These are phyloP conservation scores for Chenopodium berlandieri DNA, from an alignment of 148 eudicot species.

Conservation along the genomic window DNA sequence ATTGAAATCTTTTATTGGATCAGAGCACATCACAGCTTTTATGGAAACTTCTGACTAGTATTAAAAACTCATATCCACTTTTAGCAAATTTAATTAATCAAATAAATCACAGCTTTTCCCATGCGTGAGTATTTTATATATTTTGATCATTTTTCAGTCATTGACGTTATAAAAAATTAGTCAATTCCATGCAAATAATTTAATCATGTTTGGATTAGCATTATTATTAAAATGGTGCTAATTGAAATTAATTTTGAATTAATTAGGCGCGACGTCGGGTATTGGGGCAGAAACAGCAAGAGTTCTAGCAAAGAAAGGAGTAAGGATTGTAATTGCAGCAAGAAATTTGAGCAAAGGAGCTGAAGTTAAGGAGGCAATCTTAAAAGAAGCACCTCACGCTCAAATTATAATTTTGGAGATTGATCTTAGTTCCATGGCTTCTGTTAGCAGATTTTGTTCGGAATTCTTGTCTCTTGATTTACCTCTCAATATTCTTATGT, in stretches of 20 bases:
- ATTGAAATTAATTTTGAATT: too few species aligned
- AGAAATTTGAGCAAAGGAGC: constrained; percentile 65
- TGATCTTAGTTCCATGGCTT: constrained; percentile 81
- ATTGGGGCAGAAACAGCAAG: constrained; percentile 91
- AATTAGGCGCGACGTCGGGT: constrained; percentile 84
- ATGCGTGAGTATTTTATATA: constrained; percentile 8
- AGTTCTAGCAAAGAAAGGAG: constrained; percentile 81
- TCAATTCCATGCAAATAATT: not conserved
- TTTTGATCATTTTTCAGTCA: not conserved
- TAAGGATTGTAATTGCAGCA: constrained; percentile 69
- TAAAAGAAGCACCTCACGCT: constrained; percentile 56
- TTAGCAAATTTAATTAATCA: not conserved
- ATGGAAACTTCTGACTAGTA: constrained; percentile 29
- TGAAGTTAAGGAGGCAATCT: constrained; percentile 52
- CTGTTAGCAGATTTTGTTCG: constrained; percentile 75
- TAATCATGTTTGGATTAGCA: too few species aligned
- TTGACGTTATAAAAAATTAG: not conserved
- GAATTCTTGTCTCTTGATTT: constrained; percentile 66
- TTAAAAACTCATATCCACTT: constrained; percentile 23
- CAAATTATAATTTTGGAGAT: constrained; percentile 63
- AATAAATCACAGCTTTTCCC: constrained; percentile 12
- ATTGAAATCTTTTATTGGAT: constrained; percentile 29
- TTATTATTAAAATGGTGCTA: too few species aligned
- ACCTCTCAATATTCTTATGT: constrained; percentile 90
- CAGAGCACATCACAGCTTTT: constrained; percentile 29